Percentiles rank a stretch among this genome's conserved stretches.
These are phyloP conservation scores for Puccinia coronata DNA, from an alignment of 1,284 basidiomycete species.

Conservation along the genomic window DNA sequence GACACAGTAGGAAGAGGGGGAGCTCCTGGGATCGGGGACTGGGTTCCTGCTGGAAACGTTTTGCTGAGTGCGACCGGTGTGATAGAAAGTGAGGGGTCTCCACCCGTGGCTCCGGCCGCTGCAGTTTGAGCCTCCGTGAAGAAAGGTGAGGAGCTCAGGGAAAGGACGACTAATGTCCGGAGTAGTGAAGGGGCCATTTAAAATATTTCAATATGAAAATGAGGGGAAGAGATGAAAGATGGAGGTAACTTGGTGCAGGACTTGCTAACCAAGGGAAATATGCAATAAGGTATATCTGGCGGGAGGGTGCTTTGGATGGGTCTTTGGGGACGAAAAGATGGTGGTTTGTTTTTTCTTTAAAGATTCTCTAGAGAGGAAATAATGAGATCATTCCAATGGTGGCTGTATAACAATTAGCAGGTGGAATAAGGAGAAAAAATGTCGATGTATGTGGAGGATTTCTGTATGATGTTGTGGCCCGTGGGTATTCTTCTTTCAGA, in stretches of 20 bases:
- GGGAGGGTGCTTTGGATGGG: not conserved
- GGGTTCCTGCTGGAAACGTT: conserved; percentile 27
- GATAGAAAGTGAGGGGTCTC: conserved; percentile 4
- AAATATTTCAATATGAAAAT: not conserved
- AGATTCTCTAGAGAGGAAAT: not conserved
- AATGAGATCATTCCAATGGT: conserved; percentile 9
- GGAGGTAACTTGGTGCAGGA: not conserved
- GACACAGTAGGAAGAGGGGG: conserved; percentile 25
- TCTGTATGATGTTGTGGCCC: not conserved
- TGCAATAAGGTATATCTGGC: too few species aligned
- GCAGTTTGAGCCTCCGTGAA: conserved; percentile 8
- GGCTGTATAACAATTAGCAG: not conserved
- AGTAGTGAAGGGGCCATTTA: conserved; percentile 18
- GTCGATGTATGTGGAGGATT: not conserved
- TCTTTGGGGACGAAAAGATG: not conserved
- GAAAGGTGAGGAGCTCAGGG: conserved; percentile 13
- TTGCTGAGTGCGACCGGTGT: not conserved
- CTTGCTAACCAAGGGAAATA: too few species aligned
- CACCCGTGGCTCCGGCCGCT: not conserved
- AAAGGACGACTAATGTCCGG: conserved; percentile 9
- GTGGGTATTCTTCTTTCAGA: not conserved
- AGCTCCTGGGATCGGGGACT: conserved; percentile 32
- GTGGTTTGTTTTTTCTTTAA: not conserved
- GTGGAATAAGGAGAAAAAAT: conserved; percentile 18
- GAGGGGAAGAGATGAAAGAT: not conserved